Conservation (phyloP, 2,329 filamentous ascomycete species). For the Penicillium crustosum region DNA sequence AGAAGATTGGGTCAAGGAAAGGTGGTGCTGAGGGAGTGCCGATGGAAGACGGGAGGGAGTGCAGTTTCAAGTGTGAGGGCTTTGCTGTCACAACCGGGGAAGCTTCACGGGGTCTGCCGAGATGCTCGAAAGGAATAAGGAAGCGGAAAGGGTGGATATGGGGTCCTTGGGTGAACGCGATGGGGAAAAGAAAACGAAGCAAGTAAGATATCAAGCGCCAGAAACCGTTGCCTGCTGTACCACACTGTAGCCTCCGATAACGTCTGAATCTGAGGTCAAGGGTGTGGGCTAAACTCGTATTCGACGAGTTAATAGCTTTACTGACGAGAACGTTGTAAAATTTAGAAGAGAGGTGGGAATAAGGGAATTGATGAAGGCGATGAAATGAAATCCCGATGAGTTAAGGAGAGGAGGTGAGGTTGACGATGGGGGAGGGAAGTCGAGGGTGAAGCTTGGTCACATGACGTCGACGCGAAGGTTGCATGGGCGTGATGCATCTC, state of each 20-base stretch:
- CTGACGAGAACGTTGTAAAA: background rate
- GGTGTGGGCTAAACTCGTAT: conserved; percentile 1
- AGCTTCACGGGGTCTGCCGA: conserved; percentile 20
- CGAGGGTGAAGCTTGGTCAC: conserved; percentile 9
- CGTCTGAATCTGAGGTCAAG: conserved; percentile 11
- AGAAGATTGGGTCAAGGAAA: conserved; percentile 33
- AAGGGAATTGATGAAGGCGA: background rate
- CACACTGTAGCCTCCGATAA: conserved; percentile 14
- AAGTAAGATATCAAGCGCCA: conserved; percentile 15
- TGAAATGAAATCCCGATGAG: background rate
- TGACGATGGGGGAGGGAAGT: conserved; percentile 5
- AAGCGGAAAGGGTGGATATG: conserved; percentile 14
- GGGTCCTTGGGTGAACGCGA: conserved; percentile 21
- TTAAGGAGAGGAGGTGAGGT: conserved; percentile 5
- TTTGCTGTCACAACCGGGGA: conserved; percentile 18
- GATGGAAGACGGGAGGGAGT: conserved; percentile 26
- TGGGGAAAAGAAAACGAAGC: conserved; percentile 19
- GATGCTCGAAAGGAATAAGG: conserved; percentile 11
- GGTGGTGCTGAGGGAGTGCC: conserved; percentile 39
- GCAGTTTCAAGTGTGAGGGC: conserved; percentile 26
- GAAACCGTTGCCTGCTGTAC: conserved; percentile 14
- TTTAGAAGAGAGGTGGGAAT: background rate
- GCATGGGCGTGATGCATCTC: conserved; percentile 1
- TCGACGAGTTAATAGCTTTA: background rate
- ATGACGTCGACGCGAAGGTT: conserved; percentile 8